Percentiles rank a stretch among this genome's conserved stretches.
These are phyloP conservation scores for Rhododendron vialii DNA, from an alignment of 148 eudicot genomes.

Conservation along the genomic window DNA sequence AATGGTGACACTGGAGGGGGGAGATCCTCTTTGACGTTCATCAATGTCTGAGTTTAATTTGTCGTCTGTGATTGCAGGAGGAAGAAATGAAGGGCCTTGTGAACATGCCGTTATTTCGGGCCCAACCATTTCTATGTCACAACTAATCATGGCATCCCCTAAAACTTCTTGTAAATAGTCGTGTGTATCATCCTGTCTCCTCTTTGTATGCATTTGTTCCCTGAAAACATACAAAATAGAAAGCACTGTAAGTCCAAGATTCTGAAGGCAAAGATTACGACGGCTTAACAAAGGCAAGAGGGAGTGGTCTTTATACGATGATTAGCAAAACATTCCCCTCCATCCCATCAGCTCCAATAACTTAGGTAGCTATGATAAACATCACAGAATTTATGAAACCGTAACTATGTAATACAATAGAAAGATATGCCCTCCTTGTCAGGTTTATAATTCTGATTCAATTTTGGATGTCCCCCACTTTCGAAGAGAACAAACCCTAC, in stretches of 20 bases:
- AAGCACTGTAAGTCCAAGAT: not conserved
- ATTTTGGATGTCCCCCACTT: not conserved
- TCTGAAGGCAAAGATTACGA: not conserved
- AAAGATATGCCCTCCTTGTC: not conserved
- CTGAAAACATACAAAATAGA: constrained; percentile 24
- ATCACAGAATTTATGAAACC: not conserved
- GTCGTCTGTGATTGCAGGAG: constrained; percentile 36
- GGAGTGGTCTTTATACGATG: not conserved
- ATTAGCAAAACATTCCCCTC: not conserved
- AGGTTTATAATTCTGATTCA: not conserved
- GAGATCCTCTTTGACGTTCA: constrained; percentile 13
- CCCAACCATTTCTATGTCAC: constrained; percentile 42
- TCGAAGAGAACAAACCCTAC: not conserved
- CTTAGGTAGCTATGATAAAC: not conserved
- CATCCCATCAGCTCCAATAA: not conserved
- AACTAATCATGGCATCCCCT: constrained; percentile 45
- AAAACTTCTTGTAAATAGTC: constrained; percentile 31
- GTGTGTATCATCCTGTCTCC: constrained; percentile 37
- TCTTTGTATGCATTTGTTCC: constrained; percentile 71
- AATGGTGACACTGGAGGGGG: constrained; percentile 27
- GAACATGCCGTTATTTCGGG: constrained; percentile 40
- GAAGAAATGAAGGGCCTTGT: constrained; percentile 36
- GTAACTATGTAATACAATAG: not conserved
- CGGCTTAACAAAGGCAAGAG: not conserved
- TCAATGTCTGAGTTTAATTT: constrained; percentile 23